Conservation (phyloP, 2,329 filamentous ascomycete genomes). For the Trichophyton benhamiae region DNA sequence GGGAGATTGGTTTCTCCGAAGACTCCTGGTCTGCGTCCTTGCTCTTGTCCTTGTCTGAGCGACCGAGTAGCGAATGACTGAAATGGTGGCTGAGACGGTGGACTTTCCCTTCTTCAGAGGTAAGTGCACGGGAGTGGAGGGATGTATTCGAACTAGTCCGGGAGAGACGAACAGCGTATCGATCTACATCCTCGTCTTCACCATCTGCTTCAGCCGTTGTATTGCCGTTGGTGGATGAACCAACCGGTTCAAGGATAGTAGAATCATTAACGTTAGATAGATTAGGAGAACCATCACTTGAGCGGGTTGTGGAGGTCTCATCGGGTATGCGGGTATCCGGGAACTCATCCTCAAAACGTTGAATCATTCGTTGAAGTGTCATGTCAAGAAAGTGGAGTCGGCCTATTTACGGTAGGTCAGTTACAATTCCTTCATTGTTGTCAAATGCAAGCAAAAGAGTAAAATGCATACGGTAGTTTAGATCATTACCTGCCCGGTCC, state of each 20-base stretch:
- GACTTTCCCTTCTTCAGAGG: constrained; percentile 57
- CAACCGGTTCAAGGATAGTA: constrained; percentile 1
- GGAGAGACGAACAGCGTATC: constrained; percentile 39
- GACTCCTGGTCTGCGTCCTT: constrained; percentile 31
- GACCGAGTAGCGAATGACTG: constrained; percentile 48
- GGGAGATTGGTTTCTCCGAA: constrained; percentile 22
- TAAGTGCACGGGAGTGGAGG: constrained; percentile 51
- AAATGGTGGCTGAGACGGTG: constrained; percentile 57
- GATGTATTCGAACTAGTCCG: constrained; percentile 56
- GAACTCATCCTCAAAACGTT: constrained; percentile 91
- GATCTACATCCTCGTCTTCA: constrained; percentile 32
- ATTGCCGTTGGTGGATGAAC: constrained; percentile 28
- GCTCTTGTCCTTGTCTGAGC: neutral
- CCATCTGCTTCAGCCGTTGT: constrained; percentile 23
- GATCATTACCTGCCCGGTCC: constrained; percentile 56
- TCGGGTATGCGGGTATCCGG: constrained; percentile 60
- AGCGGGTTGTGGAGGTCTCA: constrained; percentile 17
- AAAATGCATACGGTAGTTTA: constrained; percentile 57
- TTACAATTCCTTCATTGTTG: constrained; percentile 3
- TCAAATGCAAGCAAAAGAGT: neutral
- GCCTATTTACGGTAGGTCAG: constrained; percentile 36
- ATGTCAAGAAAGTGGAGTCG: constrained; percentile 76
- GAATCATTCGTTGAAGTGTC: constrained; percentile 81
- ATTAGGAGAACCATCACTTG: constrained; percentile 21
- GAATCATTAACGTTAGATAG: constrained; percentile 22